These are phyloP conservation scores for Leccinum sublutescens DNA, from an alignment of 768 basidiomycete species.

Conservation along the genomic window DNA sequence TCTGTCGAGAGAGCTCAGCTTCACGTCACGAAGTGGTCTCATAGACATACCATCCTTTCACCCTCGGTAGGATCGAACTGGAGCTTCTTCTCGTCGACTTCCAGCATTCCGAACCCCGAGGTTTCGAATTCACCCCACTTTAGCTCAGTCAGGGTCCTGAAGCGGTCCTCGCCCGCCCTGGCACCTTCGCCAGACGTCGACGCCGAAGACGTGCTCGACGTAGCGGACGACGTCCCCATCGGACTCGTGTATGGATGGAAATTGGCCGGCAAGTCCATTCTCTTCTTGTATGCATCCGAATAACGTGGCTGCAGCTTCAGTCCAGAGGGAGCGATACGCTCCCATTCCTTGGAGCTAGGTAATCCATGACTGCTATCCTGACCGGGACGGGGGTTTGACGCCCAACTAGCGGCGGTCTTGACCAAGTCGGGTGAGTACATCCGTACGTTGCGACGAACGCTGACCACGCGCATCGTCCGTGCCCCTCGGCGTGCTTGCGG, in stretches of 20 bases:
- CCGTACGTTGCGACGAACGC: slow-evolving; percentile 76
- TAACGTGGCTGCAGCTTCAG: slow-evolving; percentile 65
- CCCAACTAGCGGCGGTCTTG: slow-evolving; percentile 56
- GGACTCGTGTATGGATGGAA: slow-evolving; percentile 51
- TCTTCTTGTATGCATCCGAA: slow-evolving; percentile 72
- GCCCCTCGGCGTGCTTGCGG: slow-evolving; percentile 74
- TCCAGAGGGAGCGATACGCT: slow-evolving; percentile 61
- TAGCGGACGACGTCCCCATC: slow-evolving; percentile 36
- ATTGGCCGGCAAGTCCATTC: slow-evolving; percentile 63
- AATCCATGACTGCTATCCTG: slow-evolving; percentile 36
- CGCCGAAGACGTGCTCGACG: slow-evolving; percentile 43
- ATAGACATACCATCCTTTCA: slow-evolving; percentile 56
- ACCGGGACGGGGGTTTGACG: slow-evolving; percentile 30
- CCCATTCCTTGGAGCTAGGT: slow-evolving; percentile 71
- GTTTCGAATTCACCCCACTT: slow-evolving; percentile 92
- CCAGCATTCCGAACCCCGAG: slow-evolving; percentile 68
- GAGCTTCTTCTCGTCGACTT: slow-evolving; percentile 62
- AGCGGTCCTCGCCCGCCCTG: slow-evolving; percentile 62
- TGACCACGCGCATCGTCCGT: slow-evolving; percentile 72
- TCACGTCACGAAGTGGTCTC: background rate
- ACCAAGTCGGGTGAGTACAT: slow-evolving; percentile 89
- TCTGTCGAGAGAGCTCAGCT: slow-evolving; percentile 38
- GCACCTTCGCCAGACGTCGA: slow-evolving; percentile 35
- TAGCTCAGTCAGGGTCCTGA: slow-evolving; percentile 78
- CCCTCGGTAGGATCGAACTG: slow-evolving; percentile 92